Evolutionary conservation across 345 rosid genomes (phyloP).

Genomic region (Hibiscus tridactylites): DNA sequence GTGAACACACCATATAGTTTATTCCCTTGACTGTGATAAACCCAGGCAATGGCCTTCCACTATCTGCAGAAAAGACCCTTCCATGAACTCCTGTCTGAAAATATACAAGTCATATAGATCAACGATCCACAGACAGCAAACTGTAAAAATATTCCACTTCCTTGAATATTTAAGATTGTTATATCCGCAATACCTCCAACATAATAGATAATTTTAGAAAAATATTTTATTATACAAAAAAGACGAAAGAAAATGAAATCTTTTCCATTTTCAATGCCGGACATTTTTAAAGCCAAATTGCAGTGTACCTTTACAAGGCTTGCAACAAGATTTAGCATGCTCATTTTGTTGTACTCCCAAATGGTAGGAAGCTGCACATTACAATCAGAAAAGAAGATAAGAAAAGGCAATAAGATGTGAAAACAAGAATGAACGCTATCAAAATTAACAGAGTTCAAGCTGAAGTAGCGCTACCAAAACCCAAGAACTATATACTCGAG

Average conservation of each 20-base stretch:
- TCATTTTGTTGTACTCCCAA: slow-evolving; percentile 84
- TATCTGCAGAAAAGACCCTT: slow-evolving; percentile 66
- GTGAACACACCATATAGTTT: slow-evolving; percentile 55
- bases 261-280: not conserved
- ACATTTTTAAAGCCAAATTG: not conserved
- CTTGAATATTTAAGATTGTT: not conserved
- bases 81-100: slow-evolving; percentile 86
- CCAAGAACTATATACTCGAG: not conserved
- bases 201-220: not conserved
- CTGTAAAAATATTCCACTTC: not conserved
- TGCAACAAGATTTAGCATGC: slow-evolving; percentile 86
- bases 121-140: not conserved
- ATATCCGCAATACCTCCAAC: not conserved
- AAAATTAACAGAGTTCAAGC: not conserved
- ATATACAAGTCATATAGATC: slow-evolving; percentile 9
- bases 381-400: slow-evolving; percentile 1
- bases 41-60: slow-evolving; percentile 75
- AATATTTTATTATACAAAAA: not conserved
- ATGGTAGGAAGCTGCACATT: slow-evolving; percentile 64
- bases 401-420: not conserved
- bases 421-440: not conserved
- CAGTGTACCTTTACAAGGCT: slow-evolving; percentile 65
- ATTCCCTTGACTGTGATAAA: slow-evolving; percentile 54
- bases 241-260: not conserved
- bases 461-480: not conserved